Conservation (phyloP, 371 early-diverging fungal species). For the Mucor lusitanicus region DNA sequence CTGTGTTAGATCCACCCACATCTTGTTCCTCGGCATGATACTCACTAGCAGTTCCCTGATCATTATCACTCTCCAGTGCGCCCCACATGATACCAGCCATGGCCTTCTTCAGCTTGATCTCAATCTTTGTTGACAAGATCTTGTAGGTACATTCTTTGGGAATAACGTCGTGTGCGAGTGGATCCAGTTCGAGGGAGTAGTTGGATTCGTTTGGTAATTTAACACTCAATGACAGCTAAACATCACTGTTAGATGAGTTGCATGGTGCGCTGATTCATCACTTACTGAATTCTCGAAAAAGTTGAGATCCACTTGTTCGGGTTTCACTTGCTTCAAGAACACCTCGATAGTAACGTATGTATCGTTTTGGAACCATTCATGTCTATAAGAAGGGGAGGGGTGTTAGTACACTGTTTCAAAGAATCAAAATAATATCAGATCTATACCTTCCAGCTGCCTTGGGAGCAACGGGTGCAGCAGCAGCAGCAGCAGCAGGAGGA, state of each 20-base stretch:
- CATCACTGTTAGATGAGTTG: not conserved
- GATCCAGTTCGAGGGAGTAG: conserved; percentile 81
- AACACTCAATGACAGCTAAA: conserved; percentile 71
- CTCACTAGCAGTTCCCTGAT: conserved; percentile 33
- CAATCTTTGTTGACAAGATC: conserved; percentile 90
- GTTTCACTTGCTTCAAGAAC: conserved; percentile 85
- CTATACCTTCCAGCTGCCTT: conserved; percentile 8
- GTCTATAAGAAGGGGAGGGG: conserved; percentile 59
- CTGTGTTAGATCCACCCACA: not conserved
- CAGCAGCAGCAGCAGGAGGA: not conserved
- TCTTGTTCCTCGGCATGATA: not conserved
- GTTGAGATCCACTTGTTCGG: conserved; percentile 66
- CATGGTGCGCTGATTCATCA: not conserved
- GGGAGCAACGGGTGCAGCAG: conserved; percentile 1
- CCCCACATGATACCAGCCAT: conserved; percentile 76
- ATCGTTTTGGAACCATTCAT: conserved; percentile 98
- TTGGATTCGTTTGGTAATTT: conserved; percentile 79
- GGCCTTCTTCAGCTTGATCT: conserved; percentile 88
- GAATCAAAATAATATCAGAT: not conserved
- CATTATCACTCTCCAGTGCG: conserved; percentile 75
- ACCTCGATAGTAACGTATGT: conserved; percentile 82
- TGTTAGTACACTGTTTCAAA: not conserved
- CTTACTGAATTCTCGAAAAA: conserved; percentile 62
- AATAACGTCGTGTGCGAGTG: conserved; percentile 75
- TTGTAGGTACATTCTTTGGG: conserved; percentile 71